phyloP scores from a whole-genome alignment of 371 early-diverging fungal species.

The Rhizopus stolonifer region DNA sequence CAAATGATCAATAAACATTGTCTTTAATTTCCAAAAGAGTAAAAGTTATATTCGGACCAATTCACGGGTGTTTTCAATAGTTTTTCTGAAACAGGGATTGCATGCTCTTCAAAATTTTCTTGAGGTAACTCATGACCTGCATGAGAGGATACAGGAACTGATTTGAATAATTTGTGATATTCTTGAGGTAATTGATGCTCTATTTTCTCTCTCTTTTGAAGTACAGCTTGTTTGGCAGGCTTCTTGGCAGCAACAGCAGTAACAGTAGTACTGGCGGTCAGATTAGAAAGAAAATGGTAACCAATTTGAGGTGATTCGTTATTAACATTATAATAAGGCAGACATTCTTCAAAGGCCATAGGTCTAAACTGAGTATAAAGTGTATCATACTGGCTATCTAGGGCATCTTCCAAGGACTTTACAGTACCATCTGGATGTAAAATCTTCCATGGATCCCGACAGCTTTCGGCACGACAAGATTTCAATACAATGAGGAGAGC shows the following conservation, averaged over 20 bases:
- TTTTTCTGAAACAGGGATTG: conserved; percentile 28
- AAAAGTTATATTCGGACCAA: conserved; percentile 30
- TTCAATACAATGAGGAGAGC: conserved; percentile 57
- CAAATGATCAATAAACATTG: conserved; percentile 2
- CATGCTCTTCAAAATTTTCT: conserved; percentile 25
- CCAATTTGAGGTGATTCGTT: conserved; percentile 35
- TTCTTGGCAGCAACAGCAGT: not conserved
- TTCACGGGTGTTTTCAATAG: conserved; percentile 21
- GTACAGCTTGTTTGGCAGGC: not conserved
- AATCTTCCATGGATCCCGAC: conserved; percentile 61
- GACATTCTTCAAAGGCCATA: conserved; percentile 34
- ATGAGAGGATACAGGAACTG: conserved; percentile 20
- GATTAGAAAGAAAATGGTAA: conserved; percentile 12
- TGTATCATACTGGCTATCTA: conserved; percentile 34
- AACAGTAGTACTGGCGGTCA: not conserved
- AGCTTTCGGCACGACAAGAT: conserved; percentile 55
- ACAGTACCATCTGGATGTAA: conserved; percentile 43
- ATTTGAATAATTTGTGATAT: conserved; percentile 21
- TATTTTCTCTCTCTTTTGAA: not conserved
- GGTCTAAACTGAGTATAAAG: conserved; percentile 32
- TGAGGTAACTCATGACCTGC: conserved; percentile 23
- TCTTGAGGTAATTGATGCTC: conserved; percentile 10
- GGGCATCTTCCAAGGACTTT: conserved; percentile 32
- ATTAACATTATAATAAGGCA: conserved; percentile 15
- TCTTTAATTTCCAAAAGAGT: conserved; percentile 18